Base-by-base conservation (phyloP, 2,329 filamentous ascomycete genomes). In the Penicillium palitans region DNA sequence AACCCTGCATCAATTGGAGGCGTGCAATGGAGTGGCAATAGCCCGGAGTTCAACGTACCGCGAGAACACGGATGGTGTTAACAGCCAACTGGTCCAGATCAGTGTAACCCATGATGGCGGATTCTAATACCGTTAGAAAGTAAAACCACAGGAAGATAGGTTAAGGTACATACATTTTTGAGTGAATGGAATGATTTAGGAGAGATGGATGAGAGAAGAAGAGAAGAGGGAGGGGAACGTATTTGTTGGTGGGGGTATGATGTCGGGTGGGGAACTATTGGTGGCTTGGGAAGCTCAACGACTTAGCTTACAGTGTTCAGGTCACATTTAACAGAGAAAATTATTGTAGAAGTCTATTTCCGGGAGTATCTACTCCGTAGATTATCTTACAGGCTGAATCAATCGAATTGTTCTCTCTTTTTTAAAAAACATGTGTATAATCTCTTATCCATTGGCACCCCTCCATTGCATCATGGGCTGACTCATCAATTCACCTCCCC, bases 41-140 rank as follows among this genome's bases (percentile, higher is more conserved):
- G 27, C 47, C 50, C 54, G 17, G 33, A 46, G 52, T 57, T 46
- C 56, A 62, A 88, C 92, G 80, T 89, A 98, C 95, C 78, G 95
- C 93, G 72, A 99, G 87, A 76, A 91, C 81, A 79, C 95, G 91
- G 84, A 99, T 98, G 79, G 93, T 96, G 89, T 98, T 98, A 83
- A 99, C 91, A 76, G 91, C 90, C 81, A 92, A 86, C 84, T 89
- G 83, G 79, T 99, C 95, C 75, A 88, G 79, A 74, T 98, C 90
- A 78, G 85, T 84, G 86, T 90, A 97, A 79, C 87, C 87, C 93
- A 98, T 98, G 73, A 77, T 85, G 76, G 79, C 78, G 68, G 68
- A 67, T 66, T 72, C 70, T 72, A 58, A 41, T 12, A 46, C 35
- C 31, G 57, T 66, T 62, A 67, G 61, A 60, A 49, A 59, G 48